Base-by-base conservation (phyloP, 2,329 filamentous ascomycete genomes). In the Chaetomium sp. region DNA sequence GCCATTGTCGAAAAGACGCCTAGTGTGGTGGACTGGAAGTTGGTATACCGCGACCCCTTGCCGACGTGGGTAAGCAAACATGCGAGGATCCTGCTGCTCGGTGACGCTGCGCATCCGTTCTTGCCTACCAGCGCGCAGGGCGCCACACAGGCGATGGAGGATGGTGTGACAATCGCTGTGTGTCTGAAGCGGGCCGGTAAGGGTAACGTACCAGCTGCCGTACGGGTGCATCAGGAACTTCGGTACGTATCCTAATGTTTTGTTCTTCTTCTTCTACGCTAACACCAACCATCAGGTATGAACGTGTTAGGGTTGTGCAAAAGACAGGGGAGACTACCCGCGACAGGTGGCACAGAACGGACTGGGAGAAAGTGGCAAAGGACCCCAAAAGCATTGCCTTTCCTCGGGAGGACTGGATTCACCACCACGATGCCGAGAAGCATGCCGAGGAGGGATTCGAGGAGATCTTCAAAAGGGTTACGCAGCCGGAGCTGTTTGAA, bases 281-380 rank as follows among this genome's bases (percentile, higher is more conserved):
- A n/a, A 55, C 60, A 9, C 0, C 1, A 42, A 19, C 16, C 1
- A 5, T 2, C 61, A 72, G 74, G 25, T 83, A 81, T 64, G 80
- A 82, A 2, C 79, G 82, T 13, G 82, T 84, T 23, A 74, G 75
- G 16, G 72, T 72, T 1, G 79, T 81, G 8, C 82, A 84, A 73
- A 83, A 83, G 72, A 83, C 80, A 0, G 82, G 82, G 4, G 81
- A 83, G 68, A 77, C 75, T 6, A 82, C 82, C 0, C 76, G 81
- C 31, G 81, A 84, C 66, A 78, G 78, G 75, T 85, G 83, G 83
- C 83, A 85, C 69, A 84, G 82, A 72, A 82, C 82, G 4, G 81
- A 83, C 68, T 85, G 80, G 81, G 75, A 72, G 25, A 79, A 79
- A 65, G 80, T 82, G 35, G 79, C 78, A 63, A 73, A 81, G 66